phyloP scores from a whole-genome alignment of 2,329 filamentous ascomycete genomes.

The Pochonia chlamydosporia region DNA sequence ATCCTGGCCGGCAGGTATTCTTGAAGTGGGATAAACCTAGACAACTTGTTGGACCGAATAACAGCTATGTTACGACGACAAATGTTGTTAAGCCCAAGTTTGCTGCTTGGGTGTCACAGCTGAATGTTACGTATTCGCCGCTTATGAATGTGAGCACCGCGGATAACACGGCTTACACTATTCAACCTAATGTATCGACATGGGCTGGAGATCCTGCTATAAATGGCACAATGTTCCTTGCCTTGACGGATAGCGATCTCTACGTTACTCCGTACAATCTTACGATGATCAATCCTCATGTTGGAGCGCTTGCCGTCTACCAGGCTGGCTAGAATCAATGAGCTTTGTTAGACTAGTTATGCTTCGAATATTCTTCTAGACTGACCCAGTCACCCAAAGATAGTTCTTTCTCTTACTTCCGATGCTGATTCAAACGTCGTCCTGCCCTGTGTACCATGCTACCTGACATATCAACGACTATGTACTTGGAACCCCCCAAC shows the following conservation, averaged over 20 bases:
- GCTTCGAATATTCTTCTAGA: too few relatives aligned
- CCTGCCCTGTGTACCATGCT: too few relatives aligned
- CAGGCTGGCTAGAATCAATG: constrained; percentile 72
- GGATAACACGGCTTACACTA: constrained; percentile 55
- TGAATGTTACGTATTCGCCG: constrained; percentile 66
- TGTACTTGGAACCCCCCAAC: too few relatives aligned
- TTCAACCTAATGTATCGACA: constrained; percentile 65
- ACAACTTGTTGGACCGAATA: constrained; percentile 67
- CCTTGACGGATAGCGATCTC: constrained; percentile 62
- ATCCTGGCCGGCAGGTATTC: constrained; percentile 65
- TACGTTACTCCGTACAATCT: constrained; percentile 74
- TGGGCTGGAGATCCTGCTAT: constrained; percentile 63
- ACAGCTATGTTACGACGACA: constrained; percentile 67
- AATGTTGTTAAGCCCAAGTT: constrained; percentile 55
- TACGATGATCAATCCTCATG: constrained; percentile 67
- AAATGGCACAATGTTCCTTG: constrained; percentile 77
- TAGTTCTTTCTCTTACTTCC: too few relatives aligned
- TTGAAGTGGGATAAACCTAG: constrained; percentile 70
- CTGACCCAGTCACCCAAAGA: too few relatives aligned
- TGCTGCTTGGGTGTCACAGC: constrained; percentile 71
- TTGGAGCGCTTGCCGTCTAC: constrained; percentile 69
- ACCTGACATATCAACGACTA: too few relatives aligned
- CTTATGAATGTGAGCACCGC: constrained; percentile 44
- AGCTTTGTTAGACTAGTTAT: too few relatives aligned
- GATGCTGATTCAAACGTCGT: too few relatives aligned